These are phyloP conservation scores for Trichophyton schoenleinii DNA, from an alignment of 2,329 filamentous ascomycete genomes.

Conservation along the genomic window DNA sequence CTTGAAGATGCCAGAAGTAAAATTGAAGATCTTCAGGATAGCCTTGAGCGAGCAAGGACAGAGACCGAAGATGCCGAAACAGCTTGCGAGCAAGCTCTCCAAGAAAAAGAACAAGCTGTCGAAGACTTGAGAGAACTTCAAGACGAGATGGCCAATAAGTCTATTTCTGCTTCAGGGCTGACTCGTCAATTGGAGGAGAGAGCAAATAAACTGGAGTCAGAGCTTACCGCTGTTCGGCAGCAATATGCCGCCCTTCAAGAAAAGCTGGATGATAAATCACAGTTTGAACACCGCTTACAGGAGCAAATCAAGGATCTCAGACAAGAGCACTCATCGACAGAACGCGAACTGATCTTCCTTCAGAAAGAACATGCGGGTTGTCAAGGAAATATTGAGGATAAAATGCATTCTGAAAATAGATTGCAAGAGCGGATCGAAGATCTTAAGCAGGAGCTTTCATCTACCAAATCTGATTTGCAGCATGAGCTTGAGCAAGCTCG, in stretches of 20 bases:
- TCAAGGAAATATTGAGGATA: conserved; percentile 34
- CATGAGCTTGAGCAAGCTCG: conserved; percentile 34
- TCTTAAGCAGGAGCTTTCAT: conserved; percentile 28
- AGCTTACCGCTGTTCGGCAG: conserved; percentile 44
- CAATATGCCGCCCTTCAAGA: conserved; percentile 33
- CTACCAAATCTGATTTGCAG: conserved; percentile 27
- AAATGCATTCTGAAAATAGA: conserved; percentile 29
- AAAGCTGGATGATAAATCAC: conserved; percentile 34
- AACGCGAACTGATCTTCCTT: conserved; percentile 50
- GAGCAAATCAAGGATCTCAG: conserved; percentile 30
- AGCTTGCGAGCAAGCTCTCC: conserved; percentile 37
- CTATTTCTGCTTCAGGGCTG: conserved; percentile 59
- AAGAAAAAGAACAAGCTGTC: conserved; percentile 40
- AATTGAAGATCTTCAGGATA: conserved; percentile 33
- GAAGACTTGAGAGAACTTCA: conserved; percentile 51
- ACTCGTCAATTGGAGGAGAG: conserved; percentile 65
- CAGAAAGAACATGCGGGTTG: conserved; percentile 35
- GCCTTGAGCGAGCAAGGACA: conserved; percentile 26
- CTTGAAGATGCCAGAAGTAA: conserved; percentile 34
- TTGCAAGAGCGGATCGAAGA: conserved; percentile 31
- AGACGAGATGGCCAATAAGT: conserved; percentile 68
- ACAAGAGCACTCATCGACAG: conserved; percentile 37
- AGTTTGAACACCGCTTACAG: conserved; percentile 28
- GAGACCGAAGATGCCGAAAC: conserved; percentile 33
- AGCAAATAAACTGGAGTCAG: conserved; percentile 51